Percentiles rank a stretch among this genome's conserved stretches.
Conservation (phyloP, 352 stramenopile genomes). For the Phytopythium litorale region DNA sequence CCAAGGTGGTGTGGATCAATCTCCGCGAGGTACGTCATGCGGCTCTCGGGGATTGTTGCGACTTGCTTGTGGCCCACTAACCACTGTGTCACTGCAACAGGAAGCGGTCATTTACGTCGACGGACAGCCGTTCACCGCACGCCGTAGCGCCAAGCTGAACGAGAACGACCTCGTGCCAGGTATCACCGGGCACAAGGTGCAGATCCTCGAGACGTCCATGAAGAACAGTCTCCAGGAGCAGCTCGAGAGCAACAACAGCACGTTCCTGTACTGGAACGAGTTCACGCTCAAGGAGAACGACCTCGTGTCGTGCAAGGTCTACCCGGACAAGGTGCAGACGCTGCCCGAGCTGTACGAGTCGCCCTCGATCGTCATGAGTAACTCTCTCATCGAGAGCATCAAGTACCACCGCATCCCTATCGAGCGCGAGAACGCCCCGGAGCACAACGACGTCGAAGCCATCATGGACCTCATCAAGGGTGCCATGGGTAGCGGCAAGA, state of each 20-base stretch:
- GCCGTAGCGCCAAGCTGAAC: constrained; percentile 71
- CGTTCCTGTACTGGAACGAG: constrained; percentile 84
- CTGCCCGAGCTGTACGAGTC: constrained; percentile 66
- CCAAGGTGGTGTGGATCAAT: constrained; percentile 82
- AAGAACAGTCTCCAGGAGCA: constrained; percentile 78
- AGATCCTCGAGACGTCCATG: constrained; percentile 76
- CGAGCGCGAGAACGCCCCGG: constrained; percentile 75
- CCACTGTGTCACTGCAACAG: constrained; percentile 14
- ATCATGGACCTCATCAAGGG: constrained; percentile 56
- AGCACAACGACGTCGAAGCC: constrained; percentile 68
- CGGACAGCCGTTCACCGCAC: constrained; percentile 63
- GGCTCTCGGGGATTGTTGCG: background rate
- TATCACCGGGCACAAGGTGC: constrained; percentile 78
- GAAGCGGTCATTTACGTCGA: constrained; percentile 85
- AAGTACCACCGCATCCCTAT: constrained; percentile 74
- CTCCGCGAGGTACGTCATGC: constrained; percentile 47
- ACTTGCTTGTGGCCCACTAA: background rate
- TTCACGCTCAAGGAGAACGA: constrained; percentile 62
- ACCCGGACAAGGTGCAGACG: constrained; percentile 49
- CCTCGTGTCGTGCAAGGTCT: constrained; percentile 30
- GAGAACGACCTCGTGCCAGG: constrained; percentile 81
- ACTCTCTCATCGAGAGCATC: constrained; percentile 38
- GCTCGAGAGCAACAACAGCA: constrained; percentile 30
- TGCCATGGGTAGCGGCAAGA: constrained; percentile 15
- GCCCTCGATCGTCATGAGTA: constrained; percentile 25